Percentiles rank a stretch among this genome's conserved stretches.
Conservation (phyloP, 208 protist genomes). For the Trypanosoma rangeli region DNA sequence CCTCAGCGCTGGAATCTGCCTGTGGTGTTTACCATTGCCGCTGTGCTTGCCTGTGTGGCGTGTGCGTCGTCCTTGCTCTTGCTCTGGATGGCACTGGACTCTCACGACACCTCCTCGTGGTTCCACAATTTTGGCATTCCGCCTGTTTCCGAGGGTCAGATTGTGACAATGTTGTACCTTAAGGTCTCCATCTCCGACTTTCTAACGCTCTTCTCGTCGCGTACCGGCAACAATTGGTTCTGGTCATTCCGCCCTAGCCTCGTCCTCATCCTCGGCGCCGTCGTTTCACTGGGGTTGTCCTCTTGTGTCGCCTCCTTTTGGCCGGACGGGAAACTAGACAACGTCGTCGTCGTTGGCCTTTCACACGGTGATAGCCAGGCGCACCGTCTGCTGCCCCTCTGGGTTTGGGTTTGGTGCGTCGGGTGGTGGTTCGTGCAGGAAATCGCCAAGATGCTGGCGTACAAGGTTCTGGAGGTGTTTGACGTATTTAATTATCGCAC, state of each 20-base stretch:
- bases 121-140: conserved; percentile 39
- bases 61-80: conserved; percentile 56
- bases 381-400: conserved; percentile 40
- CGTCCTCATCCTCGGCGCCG: conserved; percentile 25
- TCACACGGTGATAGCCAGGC: conserved; percentile 10
- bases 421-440: conserved; percentile 61
- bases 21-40: conserved; percentile 32
- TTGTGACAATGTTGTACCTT: conserved; percentile 54
- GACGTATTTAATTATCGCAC: conserved; percentile 38
- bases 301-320: conserved; percentile 31
- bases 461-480: conserved; percentile 3
- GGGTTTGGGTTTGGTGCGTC: conserved; percentile 50
- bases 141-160: conserved; percentile 34
- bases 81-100: conserved; percentile 46
- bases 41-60: conserved; percentile 39
- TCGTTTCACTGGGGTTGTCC: conserved; percentile 29
- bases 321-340: conserved; percentile 33
- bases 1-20: conserved; percentile 55
- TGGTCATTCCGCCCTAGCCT: conserved; percentile 22
- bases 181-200: conserved; percentile 62
- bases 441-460: conserved; percentile 26
- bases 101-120: conserved; percentile 23
- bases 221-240: conserved; percentile 35
- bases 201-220: conserved; percentile 48
- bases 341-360: conserved; percentile 33